These are phyloP conservation scores for Uronychia binucleata DNA, from an alignment of 73 alveolate genomes.

Conservation along the genomic window DNA sequence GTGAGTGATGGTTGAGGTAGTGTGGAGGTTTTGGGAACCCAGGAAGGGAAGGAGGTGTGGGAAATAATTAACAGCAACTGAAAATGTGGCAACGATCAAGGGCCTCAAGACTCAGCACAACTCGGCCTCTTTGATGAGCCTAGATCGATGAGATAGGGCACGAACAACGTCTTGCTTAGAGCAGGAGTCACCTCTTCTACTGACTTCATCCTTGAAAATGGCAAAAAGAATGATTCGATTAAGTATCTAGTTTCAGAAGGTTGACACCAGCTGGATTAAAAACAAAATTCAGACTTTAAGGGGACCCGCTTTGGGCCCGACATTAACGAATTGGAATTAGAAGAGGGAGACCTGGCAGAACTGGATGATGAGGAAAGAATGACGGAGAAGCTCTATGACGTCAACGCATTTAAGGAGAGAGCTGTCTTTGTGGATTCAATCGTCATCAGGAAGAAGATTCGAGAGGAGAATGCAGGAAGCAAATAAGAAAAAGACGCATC, in stretches of 20 bases:
- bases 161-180: neutral
- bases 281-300: too few species aligned
- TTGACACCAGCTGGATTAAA: too few species aligned
- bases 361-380: neutral
- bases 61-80: neutral
- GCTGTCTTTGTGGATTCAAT: neutral
- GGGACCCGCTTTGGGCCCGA: too few species aligned
- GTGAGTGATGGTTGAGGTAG: too few species aligned
- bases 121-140: too few species aligned
- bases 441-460: neutral
- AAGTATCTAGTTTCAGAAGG: too few species aligned
- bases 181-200: neutral
- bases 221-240: too few species aligned
- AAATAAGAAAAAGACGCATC: neutral
- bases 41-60: neutral
- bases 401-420: neutral
- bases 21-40: neutral
- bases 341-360: neutral
- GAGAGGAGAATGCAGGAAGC: neutral
- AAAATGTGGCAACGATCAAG: neutral
- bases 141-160: neutral
- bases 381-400: neutral
- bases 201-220: too few species aligned
- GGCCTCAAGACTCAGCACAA: neutral
- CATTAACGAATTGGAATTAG: too few species aligned